These are phyloP conservation scores for Fagopyrum esculentum DNA, from an alignment of 148 eudicot genomes.

Conservation along the genomic window DNA sequence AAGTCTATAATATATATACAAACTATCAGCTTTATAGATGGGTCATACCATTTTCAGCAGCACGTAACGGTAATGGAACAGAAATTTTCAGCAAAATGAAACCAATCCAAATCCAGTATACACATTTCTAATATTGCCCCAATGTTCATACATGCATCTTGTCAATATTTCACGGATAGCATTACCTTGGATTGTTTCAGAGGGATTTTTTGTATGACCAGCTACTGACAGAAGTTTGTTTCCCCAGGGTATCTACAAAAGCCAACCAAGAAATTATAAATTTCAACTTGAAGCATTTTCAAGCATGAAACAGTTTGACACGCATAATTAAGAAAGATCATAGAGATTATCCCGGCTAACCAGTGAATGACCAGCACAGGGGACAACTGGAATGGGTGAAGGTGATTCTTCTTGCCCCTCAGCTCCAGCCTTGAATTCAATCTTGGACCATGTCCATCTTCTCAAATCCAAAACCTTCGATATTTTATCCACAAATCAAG, in stretches of 20 bases:
- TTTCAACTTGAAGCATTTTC: neutral
- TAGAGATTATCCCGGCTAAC: slow-evolving; percentile 35
- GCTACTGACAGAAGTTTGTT: slow-evolving; percentile 85
- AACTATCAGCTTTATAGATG: slow-evolving; percentile 1
- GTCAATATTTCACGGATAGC: neutral
- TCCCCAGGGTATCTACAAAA: slow-evolving; percentile 80
- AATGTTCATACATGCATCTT: neutral
- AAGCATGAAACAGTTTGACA: neutral
- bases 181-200: slow-evolving; percentile 71
- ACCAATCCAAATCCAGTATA: neutral
- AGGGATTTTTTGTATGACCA: slow-evolving; percentile 90
- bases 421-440: slow-evolving; percentile 52
- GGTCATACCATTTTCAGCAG: neutral
- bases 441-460: slow-evolving; percentile 90
- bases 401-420: slow-evolving; percentile 37
- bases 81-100: slow-evolving; percentile 3
- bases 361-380: slow-evolving; percentile 91
- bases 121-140: neutral
- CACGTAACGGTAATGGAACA: neutral
- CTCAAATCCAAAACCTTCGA: slow-evolving; percentile 81
- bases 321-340: neutral
- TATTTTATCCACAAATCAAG: slow-evolving; percentile 11
- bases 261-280: slow-evolving; percentile 6
- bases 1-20: slow-evolving; percentile 10
- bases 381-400: slow-evolving; percentile 39